Evolutionary conservation across 768 basidiomycete genomes (phyloP).

Genomic region (Saitozyma sp.): DNA sequence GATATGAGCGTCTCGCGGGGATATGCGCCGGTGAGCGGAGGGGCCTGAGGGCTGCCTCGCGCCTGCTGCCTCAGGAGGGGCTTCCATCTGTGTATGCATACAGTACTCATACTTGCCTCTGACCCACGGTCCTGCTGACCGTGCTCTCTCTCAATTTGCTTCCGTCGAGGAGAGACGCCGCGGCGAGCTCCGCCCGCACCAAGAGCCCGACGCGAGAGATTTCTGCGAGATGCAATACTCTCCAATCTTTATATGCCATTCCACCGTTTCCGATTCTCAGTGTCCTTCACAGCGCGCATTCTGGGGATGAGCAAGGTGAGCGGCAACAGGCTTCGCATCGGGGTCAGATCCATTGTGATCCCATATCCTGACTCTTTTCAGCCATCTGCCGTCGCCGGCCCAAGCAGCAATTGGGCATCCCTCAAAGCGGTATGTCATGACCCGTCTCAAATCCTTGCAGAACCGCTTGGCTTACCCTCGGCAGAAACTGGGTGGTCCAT

Average conservation of each 20-base stretch:
- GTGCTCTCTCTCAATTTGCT: background rate
- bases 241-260: background rate
- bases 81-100: background rate
- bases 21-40: constrained; percentile 13
- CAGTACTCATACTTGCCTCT: background rate
- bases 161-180: background rate
- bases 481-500: too few relatives aligned
- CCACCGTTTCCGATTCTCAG: background rate
- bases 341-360: background rate
- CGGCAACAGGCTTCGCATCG: background rate
- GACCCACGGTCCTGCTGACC: background rate
- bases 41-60: constrained; percentile 1
- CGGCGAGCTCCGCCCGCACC: background rate
- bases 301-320: too few relatives aligned
- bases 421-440: constrained; percentile 58
- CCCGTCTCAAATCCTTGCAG: constrained; percentile 1
- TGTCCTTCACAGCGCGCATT: too few relatives aligned
- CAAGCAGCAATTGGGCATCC: constrained; percentile 66
- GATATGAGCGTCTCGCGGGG: background rate
- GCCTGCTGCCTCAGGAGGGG: too few relatives aligned
- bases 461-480: background rate
- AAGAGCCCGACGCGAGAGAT: background rate
- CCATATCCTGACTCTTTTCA: background rate
- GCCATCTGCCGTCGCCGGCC: constrained; percentile 9
- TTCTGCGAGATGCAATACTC: background rate